Evolutionary conservation across 2,329 filamentous ascomycete genomes (phyloP).

Genomic region (Colletotrichum agaves): DNA sequence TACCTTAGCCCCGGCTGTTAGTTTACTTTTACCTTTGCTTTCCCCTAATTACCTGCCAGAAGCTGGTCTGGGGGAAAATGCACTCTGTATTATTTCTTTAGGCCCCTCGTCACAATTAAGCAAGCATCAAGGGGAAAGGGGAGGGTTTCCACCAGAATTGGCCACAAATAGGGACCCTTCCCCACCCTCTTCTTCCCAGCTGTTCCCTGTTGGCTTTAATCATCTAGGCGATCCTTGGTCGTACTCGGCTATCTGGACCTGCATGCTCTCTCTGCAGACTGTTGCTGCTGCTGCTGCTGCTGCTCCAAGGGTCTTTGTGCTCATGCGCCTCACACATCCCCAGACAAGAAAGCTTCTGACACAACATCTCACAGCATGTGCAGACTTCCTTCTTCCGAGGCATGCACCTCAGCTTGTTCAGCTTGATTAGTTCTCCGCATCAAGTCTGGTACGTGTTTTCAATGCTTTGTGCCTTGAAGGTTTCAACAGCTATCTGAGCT

Average conservation of each 20-base stretch:
- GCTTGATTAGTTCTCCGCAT: background rate
- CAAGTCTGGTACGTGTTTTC: background rate
- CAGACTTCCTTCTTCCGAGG: slow-evolving; percentile 4
- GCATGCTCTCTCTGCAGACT: slow-evolving; percentile 3
- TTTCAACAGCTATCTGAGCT: background rate
- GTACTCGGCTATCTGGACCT: slow-evolving; percentile 19
- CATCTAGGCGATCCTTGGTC: slow-evolving; percentile 8
- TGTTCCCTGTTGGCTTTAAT: slow-evolving; percentile 7
- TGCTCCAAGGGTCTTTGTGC: background rate
- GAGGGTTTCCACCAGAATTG: background rate
- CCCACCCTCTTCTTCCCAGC: background rate
- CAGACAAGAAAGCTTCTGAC: slow-evolving; percentile 7
- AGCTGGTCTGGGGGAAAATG: background rate
- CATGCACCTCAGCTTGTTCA: background rate
- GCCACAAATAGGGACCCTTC: background rate
- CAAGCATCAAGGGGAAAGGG: background rate
- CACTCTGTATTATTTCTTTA: slow-evolving; percentile 8
- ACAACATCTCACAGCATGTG: slow-evolving; percentile 18
- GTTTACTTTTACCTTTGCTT: background rate
- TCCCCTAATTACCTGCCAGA: background rate
- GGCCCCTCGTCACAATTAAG: background rate
- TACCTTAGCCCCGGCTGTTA: background rate
- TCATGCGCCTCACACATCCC: background rate
- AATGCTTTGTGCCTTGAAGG: slow-evolving; percentile 3
- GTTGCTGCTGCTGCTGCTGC: too few relatives aligned